These are phyloP conservation scores for Xylariaceae sp. DNA, from an alignment of 2,329 filamentous ascomycete genomes.

Conservation along the genomic window DNA sequence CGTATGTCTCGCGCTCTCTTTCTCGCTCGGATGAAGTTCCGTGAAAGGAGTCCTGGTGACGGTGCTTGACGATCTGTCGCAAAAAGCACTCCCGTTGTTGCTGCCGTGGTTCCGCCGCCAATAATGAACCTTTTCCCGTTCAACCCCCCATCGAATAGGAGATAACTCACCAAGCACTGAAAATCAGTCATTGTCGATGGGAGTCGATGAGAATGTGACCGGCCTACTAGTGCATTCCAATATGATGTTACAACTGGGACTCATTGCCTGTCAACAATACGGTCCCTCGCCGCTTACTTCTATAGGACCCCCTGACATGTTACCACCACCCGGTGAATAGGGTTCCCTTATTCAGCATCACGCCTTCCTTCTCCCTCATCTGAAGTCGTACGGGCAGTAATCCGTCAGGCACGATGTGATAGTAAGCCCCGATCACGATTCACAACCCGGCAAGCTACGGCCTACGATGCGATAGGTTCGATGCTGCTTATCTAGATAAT, in stretches of 20 bases:
- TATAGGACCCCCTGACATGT: too few relatives aligned
- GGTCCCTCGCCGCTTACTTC: too few relatives aligned
- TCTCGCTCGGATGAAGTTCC: neutral
- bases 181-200: too few relatives aligned
- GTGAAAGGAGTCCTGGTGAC: neutral
- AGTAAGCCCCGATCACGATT: neutral
- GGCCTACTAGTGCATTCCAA: too few relatives aligned
- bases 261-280: too few relatives aligned
- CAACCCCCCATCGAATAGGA: too few relatives aligned
- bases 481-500: neutral
- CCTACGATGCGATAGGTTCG: too few relatives aligned
- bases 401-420: neutral
- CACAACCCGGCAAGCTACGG: neutral
- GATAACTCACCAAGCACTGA: too few relatives aligned
- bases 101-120: neutral
- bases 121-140: too few relatives aligned
- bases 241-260: too few relatives aligned
- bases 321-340: neutral
- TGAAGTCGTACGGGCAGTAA: neutral
- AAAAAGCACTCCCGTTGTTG: neutral
- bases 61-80: neutral
- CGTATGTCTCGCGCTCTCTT: neutral
- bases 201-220: too few relatives aligned
- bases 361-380: neutral
- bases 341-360: neutral